Evolutionary conservation across 306 rosid species (phyloP).

Genomic region (Alnus rubra): DNA sequence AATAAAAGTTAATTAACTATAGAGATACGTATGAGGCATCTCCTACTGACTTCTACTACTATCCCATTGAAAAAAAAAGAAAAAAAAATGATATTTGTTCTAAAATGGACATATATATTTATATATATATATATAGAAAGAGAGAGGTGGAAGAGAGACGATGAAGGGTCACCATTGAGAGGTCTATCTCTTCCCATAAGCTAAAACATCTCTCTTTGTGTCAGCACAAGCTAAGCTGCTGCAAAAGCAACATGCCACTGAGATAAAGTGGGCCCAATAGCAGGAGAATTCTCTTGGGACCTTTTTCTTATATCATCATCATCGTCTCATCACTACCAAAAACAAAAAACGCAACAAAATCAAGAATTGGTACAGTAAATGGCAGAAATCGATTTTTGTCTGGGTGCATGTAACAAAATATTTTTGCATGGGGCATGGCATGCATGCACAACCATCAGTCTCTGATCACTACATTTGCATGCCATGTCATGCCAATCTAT

Average conservation of each 20-base stretch:
- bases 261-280: constrained; percentile 48
- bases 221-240: constrained; percentile 49
- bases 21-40: too few relatives aligned
- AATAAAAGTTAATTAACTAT: too few relatives aligned
- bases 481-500: constrained; percentile 88
- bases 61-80: too few relatives aligned
- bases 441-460: constrained; percentile 54
- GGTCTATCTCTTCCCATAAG: constrained; percentile 34
- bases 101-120: too few relatives aligned
- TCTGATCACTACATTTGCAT: constrained; percentile 58
- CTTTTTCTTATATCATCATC: constrained; percentile 18
- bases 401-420: constrained; percentile 5
- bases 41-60: too few relatives aligned
- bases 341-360: neutral
- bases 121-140: too few relatives aligned
- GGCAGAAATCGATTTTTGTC: constrained; percentile 14
- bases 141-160: too few relatives aligned
- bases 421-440: constrained; percentile 39
- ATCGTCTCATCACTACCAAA: constrained; percentile 34
- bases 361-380: constrained; percentile 6
- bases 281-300: constrained; percentile 23
- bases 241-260: constrained; percentile 65
- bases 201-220: constrained; percentile 10
- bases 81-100: too few relatives aligned
- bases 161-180: constrained; percentile 21